phyloP scores from a whole-genome alignment of 2,329 filamentous ascomycete genomes.

The Whalleya microplaca region DNA sequence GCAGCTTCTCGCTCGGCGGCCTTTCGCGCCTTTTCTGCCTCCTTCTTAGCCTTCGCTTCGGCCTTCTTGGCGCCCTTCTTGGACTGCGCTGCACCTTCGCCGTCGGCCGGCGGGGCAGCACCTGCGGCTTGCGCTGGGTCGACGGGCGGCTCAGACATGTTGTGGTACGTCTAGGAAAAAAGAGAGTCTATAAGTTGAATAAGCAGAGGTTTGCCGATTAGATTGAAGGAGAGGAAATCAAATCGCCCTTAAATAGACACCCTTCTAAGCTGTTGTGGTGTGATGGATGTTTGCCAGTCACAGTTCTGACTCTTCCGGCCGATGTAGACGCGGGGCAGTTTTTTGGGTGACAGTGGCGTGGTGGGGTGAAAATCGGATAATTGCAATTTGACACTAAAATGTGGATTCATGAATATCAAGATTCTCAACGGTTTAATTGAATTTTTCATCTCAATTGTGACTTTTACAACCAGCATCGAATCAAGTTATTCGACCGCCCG shows the following conservation, averaged over 20 bases:
- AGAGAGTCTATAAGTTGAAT: neutral
- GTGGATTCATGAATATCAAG: neutral
- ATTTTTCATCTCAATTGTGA: slow-evolving; percentile 10
- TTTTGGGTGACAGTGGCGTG: slow-evolving; percentile 21
- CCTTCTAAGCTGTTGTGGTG: slow-evolving; percentile 6
- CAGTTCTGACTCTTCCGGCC: slow-evolving; percentile 26
- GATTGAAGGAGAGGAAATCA: neutral
- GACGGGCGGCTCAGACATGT: slow-evolving; percentile 42
- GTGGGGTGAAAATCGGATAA: slow-evolving; percentile 21
- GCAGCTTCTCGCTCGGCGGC: slow-evolving; percentile 76
- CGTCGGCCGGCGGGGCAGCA: slow-evolving; percentile 31
- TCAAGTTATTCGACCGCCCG: slow-evolving; percentile 1
- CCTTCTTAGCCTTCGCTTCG: slow-evolving; percentile 84
- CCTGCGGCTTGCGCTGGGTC: slow-evolving; percentile 31
- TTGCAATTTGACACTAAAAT: slow-evolving; percentile 20
- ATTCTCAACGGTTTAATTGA: slow-evolving; percentile 17
- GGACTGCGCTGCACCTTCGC: slow-evolving; percentile 45
- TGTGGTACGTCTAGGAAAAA: slow-evolving; percentile 1
- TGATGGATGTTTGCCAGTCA: slow-evolving; percentile 10
- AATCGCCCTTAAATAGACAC: neutral
- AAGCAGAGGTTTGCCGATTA: neutral
- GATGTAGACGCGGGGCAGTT: slow-evolving; percentile 30
- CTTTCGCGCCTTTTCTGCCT: slow-evolving; percentile 75
- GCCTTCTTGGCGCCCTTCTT: slow-evolving; percentile 88
- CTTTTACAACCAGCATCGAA: neutral